Base-by-base conservation (phyloP, 2,329 filamentous ascomycete species). In the Fusarium scirpi region DNA sequence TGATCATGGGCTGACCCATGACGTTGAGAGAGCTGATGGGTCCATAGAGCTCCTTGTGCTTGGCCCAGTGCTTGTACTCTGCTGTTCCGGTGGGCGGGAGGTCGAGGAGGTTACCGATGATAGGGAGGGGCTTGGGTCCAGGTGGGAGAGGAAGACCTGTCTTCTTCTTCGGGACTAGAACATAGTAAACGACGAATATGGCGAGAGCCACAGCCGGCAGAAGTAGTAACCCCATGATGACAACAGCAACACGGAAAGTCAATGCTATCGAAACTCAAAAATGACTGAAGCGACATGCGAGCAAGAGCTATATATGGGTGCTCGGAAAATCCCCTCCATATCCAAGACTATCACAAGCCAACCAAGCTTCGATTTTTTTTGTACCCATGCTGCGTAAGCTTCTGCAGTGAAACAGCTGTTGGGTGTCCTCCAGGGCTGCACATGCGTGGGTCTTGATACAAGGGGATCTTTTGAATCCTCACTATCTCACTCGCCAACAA, bases 101-200 rank as follows among this genome's bases (percentile, higher is more conserved):
- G 65, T 87, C 85, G 2, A 70, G 65, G 18, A 87, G 66, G 68
- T 87, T 88, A 6, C 86, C 86, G 6, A 88, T 30, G 0, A 88
- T 16, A 0, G 84, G 84, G 9, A 83, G 72, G 0, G 80, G 80
- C 40, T 78, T 84, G 0, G 86, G 86, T 0, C 86, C 86, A 2
- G 86, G 86, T 2, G 85, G 86, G 1, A 75, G 67, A 29, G 47
- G 41, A 29, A 44, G 53, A 9, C 44, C 43, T 8, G 45, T 29
- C 38, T 53, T 69, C 24, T 44, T 58, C 16, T 48, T 52, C 8
- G 63, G 56, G 9, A 49, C 60, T 15, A 57, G n/a, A 15, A 72
- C 45, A 29, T 59, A 60, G 16, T 67, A 72, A 34, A 72, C 24
- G 15, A 67, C 9, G 11, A 69, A 2, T 48, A 27, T 56, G 18